Base-by-base conservation (phyloP, 2,329 filamentous ascomycete genomes). In the Knoxdaviesia proteae region DNA sequence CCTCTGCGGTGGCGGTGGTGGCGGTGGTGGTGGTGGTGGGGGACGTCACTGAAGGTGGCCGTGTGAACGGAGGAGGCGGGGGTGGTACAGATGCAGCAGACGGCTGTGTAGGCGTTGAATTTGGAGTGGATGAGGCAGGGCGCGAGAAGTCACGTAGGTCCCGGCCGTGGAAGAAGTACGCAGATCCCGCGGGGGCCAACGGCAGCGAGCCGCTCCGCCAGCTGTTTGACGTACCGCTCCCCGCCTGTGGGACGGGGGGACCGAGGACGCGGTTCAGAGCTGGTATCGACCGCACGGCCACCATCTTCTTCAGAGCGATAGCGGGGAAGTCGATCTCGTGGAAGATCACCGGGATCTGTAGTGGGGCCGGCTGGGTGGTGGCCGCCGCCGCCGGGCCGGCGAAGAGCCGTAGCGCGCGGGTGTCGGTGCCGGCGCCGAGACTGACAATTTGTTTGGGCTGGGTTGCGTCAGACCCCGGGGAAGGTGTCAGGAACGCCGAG, bases 401-500 rank as follows among this genome's bases (percentile, higher is more conserved):
- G 46, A 82, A 68, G 1, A 94, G 62, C 20, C 84, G 77, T 53
- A 94, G 86, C 46, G 77, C 80, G 10, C 90, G 74, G 6, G 90
- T 96, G 56, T 98, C 90, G 7, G 87, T 94, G 30, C 90, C 90
- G 10, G 90, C 88, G 32, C 90, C 90, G 1, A 98, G 70, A 0
- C 87, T 94, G 47, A 98, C 70, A 46, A 98, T 84, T 56, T 98
- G 90, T 47, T 73, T 74, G 20, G 20, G 20, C 20, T 3, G 20
- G 20, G 20, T 20, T 20, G 20, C 20, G 2, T 49, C 48, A 4
- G 50, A 47, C 29, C 54, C 51, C 34, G 53, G 50, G 5, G 61
- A 56, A 2, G 50, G 47, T 4, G 61, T 56, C 8, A 96, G 64
- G 52, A 96, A 96, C 6, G 63, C 65, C 42, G 71, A 57, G 36